phyloP scores from a whole-genome alignment of 768 basidiomycete genomes.

The Tulasnella sp. region DNA sequence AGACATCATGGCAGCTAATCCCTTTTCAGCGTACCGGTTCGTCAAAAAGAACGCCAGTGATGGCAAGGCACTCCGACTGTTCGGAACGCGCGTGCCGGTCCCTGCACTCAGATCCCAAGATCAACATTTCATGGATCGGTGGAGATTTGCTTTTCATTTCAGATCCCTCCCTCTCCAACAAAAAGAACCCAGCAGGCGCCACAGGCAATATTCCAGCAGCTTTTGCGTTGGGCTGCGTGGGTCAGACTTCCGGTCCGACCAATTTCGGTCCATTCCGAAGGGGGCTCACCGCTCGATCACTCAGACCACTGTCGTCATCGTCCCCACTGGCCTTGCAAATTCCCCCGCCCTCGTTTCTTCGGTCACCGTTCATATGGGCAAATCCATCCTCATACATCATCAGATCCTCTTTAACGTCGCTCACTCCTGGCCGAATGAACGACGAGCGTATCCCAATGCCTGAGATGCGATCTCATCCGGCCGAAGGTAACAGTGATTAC shows the following conservation, averaged over 20 bases:
- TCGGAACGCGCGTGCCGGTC: conserved; percentile 7
- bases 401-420: too few species aligned
- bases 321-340: background rate
- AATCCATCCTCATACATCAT: background rate
- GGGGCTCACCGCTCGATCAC: background rate
- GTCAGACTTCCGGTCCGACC: background rate
- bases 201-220: background rate
- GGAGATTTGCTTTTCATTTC: conserved; percentile 8
- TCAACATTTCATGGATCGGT: background rate
- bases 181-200: background rate
- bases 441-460: background rate
- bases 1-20: conserved; percentile 1
- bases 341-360: background rate
- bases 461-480: background rate
- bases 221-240: background rate
- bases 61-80: background rate
- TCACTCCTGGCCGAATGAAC: background rate
- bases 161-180: background rate
- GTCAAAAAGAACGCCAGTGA: background rate
- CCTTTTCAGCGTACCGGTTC: conserved; percentile 9
- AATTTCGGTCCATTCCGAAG: conserved; percentile 9
- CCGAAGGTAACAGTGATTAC: background rate
- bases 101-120: background rate
- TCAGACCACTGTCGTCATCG: conserved; percentile 18
- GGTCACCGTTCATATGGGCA: background rate